Percentiles rank a stretch among this genome's conserved stretches.
Evolutionary conservation across 306 rosid species (phyloP).

Genomic region (Malus domestica): DNA sequence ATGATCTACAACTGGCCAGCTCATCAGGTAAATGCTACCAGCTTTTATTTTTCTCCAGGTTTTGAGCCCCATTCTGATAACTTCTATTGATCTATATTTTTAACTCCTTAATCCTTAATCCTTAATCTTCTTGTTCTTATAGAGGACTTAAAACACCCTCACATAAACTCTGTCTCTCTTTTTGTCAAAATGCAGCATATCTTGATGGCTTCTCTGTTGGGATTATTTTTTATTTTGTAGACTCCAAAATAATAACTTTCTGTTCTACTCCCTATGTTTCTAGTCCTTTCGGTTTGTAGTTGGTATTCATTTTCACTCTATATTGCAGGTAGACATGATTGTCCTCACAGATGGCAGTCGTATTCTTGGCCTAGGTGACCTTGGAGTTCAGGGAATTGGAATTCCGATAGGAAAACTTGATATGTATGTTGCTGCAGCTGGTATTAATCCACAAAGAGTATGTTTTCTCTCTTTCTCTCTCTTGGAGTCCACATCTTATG

Average conservation of each 20-base stretch:
- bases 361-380: constrained; percentile 98
- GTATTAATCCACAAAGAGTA: constrained; percentile 92
- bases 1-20: constrained; percentile 99
- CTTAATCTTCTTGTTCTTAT: background rate
- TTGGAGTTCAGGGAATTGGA: constrained; percentile 99
- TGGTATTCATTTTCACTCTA: constrained; percentile 17
- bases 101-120: background rate
- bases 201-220: background rate
- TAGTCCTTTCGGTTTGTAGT: background rate
- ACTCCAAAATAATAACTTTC: background rate
- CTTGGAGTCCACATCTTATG: constrained; percentile 1
- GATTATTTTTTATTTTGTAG: background rate
- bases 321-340: constrained; percentile 95
- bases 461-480: constrained; percentile 18
- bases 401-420: constrained; percentile 98
- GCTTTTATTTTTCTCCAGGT: background rate
- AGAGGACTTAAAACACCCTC: background rate
- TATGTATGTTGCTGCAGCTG: constrained; percentile 98
- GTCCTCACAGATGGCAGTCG: constrained; percentile 99
- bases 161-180: background rate
- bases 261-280: background rate
- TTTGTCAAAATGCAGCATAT: background rate
- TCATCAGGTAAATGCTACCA: constrained; percentile 40
- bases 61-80: background rate
- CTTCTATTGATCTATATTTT: background rate